A percentile compares a stretch with the other conserved stretches of the same genome.
Conservation (phyloP, 2,329 filamentous ascomycete genomes). For the Fusarium sp. region DNA sequence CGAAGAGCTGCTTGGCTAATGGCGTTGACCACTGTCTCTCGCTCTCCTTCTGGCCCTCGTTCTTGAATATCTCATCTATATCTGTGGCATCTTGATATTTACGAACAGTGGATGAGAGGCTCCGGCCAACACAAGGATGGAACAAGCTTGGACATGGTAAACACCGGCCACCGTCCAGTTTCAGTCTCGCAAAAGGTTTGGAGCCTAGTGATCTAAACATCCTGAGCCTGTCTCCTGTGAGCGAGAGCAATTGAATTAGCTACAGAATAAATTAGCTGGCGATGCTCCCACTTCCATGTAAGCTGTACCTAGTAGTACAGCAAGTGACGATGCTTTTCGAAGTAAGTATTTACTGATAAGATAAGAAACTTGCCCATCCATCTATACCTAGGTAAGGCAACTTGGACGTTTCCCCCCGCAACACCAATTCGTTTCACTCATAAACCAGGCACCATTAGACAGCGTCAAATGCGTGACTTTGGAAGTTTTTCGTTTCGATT, state of each 20-base stretch:
- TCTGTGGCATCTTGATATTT: conserved; percentile 23
- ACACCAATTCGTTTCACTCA: neutral
- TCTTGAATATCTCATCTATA: conserved; percentile 23
- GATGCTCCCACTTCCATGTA: conserved; percentile 4
- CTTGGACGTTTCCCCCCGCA: neutral
- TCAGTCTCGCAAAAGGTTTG: conserved; percentile 20
- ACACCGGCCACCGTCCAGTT: conserved; percentile 22
- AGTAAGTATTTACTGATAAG: conserved; percentile 31
- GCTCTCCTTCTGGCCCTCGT: conserved; percentile 25
- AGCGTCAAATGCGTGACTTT: neutral
- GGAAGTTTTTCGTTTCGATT: neutral
- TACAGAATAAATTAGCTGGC: neutral
- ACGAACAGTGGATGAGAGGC: conserved; percentile 42
- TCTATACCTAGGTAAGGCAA: neutral
- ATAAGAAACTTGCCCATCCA: conserved; percentile 32
- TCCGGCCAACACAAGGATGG: conserved; percentile 25
- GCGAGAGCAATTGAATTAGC: neutral
- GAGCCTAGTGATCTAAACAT: conserved; percentile 36
- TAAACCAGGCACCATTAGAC: neutral
- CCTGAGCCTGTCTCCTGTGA: neutral
- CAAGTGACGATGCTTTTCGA: conserved; percentile 29
- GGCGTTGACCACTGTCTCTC: conserved; percentile 88
- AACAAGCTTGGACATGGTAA: conserved; percentile 11
- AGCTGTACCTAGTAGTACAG: neutral
- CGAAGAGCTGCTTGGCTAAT: conserved; percentile 84